Evolutionary conservation across 2,329 filamentous ascomycete species (phyloP).

Genomic region (Harringtonia lauricola): DNA sequence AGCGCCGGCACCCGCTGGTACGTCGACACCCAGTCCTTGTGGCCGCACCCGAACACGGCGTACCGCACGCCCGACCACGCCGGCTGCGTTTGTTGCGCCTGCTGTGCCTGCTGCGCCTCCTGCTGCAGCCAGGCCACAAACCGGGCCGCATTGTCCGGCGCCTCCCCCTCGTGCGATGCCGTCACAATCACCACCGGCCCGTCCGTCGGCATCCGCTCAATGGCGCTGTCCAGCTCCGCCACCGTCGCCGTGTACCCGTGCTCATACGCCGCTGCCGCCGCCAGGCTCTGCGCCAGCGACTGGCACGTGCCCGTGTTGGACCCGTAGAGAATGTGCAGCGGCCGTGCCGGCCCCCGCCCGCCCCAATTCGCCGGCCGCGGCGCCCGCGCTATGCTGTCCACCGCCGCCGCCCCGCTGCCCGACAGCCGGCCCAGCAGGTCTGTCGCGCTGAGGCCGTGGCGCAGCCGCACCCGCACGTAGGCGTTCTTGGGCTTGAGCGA

Average conservation of each 20-base stretch:
- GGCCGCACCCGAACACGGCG: slow-evolving; percentile 57
- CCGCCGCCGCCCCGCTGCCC: not conserved
- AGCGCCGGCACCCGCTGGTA: slow-evolving; percentile 55
- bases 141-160: slow-evolving; percentile 58
- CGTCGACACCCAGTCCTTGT: slow-evolving; percentile 43
- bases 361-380: slow-evolving; percentile 16
- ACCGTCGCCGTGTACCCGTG: slow-evolving; percentile 47
- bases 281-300: slow-evolving; percentile 50
- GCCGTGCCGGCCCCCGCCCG: not conserved
- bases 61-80: slow-evolving; percentile 37
- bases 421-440: slow-evolving; percentile 8
- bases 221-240: slow-evolving; percentile 50
- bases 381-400: not conserved
- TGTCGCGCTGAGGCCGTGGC: slow-evolving; percentile 30
- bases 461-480: slow-evolving; percentile 42
- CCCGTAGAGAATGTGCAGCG: slow-evolving; percentile 47
- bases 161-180: slow-evolving; percentile 61
- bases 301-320: slow-evolving; percentile 68
- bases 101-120: not conserved
- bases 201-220: slow-evolving; percentile 45
- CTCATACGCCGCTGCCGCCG: slow-evolving; percentile 40
- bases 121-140: slow-evolving; percentile 58
- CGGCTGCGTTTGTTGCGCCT: not conserved
- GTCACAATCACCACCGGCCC: slow-evolving; percentile 54
- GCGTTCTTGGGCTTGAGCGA: slow-evolving; percentile 53